These are phyloP conservation scores for Candida smagusa DNA, from an alignment of 1,139 yeast genomes.

Conservation along the genomic window DNA sequence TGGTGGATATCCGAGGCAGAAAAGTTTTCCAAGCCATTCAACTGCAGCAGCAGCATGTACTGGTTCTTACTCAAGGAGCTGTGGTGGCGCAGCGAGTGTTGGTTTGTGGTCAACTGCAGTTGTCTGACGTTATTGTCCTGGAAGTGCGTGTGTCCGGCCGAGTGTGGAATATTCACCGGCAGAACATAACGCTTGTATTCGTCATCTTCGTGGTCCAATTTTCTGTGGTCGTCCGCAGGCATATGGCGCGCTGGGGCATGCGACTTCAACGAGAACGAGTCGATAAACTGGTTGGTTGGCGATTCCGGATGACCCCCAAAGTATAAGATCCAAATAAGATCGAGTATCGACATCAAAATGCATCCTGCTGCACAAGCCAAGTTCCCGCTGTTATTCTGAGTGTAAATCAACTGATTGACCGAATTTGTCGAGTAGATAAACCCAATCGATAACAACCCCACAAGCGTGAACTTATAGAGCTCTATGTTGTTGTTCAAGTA, in stretches of 20 bases:
- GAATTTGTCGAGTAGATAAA: conserved; percentile 82
- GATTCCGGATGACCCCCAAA: conserved; percentile 80
- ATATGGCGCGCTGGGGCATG: conserved; percentile 27
- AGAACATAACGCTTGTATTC: conserved; percentile 28
- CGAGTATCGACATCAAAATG: conserved; percentile 75
- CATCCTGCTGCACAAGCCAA: conserved; percentile 94
- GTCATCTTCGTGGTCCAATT: conserved; percentile 23
- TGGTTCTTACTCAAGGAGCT: conserved; percentile 21
- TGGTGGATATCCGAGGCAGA: conserved; percentile 37
- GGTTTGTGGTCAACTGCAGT: conserved; percentile 29
- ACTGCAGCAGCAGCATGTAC: conserved; percentile 54
- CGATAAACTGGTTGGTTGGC: conserved; percentile 80
- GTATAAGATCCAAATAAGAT: conserved; percentile 79
- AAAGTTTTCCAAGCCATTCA: conserved; percentile 59
- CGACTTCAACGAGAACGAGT: conserved; percentile 55
- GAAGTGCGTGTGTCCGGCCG: conserved; percentile 22
- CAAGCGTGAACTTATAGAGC: conserved; percentile 62
- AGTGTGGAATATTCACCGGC: conserved; percentile 20
- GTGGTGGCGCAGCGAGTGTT: conserved; percentile 7
- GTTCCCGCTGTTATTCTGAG: conserved; percentile 52
- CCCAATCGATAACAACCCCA: conserved; percentile 60
- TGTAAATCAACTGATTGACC: conserved; percentile 75
- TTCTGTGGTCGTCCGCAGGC: conserved; percentile 16
- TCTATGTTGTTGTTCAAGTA: conserved; percentile 70
- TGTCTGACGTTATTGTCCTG: conserved; percentile 38